Conservation (phyloP, 352 stramenopile genomes). For the Pythium guiyangense region DNA sequence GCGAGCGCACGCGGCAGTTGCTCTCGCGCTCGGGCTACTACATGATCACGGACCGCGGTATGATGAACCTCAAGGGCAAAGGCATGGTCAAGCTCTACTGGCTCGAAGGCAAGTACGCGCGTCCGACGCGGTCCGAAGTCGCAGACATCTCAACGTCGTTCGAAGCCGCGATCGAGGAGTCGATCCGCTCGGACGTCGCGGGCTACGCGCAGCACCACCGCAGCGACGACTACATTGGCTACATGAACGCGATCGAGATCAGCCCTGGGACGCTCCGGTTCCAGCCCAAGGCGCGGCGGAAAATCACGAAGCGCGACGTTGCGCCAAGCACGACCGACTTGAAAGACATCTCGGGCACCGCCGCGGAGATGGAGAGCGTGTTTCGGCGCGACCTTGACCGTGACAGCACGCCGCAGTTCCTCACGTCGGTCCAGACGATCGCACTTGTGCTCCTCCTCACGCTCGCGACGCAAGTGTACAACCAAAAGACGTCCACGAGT, state of each 20-base stretch:
- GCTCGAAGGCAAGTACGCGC: constrained; percentile 50
- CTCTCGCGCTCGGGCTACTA: constrained; percentile 42
- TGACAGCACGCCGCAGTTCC: constrained; percentile 49
- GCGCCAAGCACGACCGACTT: constrained; percentile 7
- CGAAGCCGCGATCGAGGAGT: constrained; percentile 45
- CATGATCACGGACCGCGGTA: constrained; percentile 50
- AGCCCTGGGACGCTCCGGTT: constrained; percentile 43
- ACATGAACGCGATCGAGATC: constrained; percentile 64
- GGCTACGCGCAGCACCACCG: constrained; percentile 36
- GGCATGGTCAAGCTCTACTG: constrained; percentile 62
- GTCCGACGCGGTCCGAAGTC: constrained; percentile 15
- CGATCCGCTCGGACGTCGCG: constrained; percentile 33
- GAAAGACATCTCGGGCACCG: constrained; percentile 39
- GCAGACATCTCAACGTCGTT: constrained; percentile 27
- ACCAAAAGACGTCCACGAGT: constrained; percentile 13
- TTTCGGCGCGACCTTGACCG: constrained; percentile 45
- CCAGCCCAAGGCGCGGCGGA: constrained; percentile 24
- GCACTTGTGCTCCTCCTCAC: constrained; percentile 26
- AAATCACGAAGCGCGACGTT: constrained; percentile 5
- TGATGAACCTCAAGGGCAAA: constrained; percentile 74
- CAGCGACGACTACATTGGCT: constrained; percentile 54
- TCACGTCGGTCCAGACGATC: constrained; percentile 30
- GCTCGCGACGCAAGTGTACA: constrained; percentile 42
- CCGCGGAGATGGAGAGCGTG: constrained; percentile 47
- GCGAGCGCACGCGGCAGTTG: constrained; percentile 43